Base-by-base conservation (phyloP, 495 filamentous ascomycete genomes). In the Aspergillus baeticus region DNA sequence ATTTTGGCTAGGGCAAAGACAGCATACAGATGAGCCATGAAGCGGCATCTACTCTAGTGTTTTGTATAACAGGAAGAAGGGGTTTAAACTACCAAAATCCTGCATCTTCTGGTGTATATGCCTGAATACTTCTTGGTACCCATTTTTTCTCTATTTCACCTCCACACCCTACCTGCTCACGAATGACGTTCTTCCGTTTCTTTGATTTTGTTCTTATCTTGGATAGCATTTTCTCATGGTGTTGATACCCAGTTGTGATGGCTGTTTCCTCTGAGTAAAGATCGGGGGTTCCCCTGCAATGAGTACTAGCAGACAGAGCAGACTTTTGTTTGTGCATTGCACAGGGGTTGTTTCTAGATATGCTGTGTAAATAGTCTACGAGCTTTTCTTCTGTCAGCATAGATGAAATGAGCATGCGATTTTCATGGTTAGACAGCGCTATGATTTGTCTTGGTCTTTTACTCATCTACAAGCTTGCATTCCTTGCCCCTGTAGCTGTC, bases 191-290 rank as follows among this genome's bases (percentile, higher is more conserved):
- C 35, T 54, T 52, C 59, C 49, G 33, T 51, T 50, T 57, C 34
- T 60, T 14, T 54, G 39, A 34, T 43, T 43, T 23, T 33, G 55
- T 36, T 42, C 36, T 33, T 29, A 49, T 42, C 43, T 65, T 66
- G 51, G 62, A 66, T 69, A 75, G 70, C 73, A 75, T 78, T 71
- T 52, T 70, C 56, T 71, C 69, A 71, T 69, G 72, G 74, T 78
- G 71, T 77, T 76, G 76, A 77, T 78, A 77, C 74, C 74, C 76
- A 74, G 63, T 52, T 61, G 57, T 62, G 59, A 59, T 59, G 60
- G 53, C 51, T 63, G 42, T 62, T 63, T 63, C 46, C 34, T 54
- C 26, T 29, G 26, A 42, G 17, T 17, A 29, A 51, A 17, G 36
- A 50, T 37, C 20, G 54, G 38, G 26, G 47, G 38, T 44, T 45